phyloP scores from a whole-genome alignment of 768 basidiomycete genomes.

The Collybia mongolica region DNA sequence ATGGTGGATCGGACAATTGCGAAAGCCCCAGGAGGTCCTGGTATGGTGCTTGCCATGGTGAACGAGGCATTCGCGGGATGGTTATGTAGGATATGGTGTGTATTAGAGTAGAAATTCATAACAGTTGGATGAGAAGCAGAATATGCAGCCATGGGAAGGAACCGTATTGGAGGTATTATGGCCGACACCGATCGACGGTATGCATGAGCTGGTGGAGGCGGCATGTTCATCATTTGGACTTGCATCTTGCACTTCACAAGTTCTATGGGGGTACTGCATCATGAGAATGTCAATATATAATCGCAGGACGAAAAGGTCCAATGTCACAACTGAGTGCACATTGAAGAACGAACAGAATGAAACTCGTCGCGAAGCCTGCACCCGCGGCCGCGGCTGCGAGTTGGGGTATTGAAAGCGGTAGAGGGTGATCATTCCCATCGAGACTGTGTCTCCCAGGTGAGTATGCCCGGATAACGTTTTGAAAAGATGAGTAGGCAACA shows the following conservation, averaged over 20 bases:
- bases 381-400: slow-evolving; percentile 79
- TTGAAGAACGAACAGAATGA: slow-evolving; percentile 65
- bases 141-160: too few species aligned
- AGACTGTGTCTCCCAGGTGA: slow-evolving; percentile 13
- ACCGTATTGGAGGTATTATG: slow-evolving; percentile 51
- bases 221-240: slow-evolving; percentile 73
- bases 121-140: too few species aligned
- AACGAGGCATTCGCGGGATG: too few species aligned
- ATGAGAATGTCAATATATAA: slow-evolving; percentile 3
- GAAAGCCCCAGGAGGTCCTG: too few species aligned
- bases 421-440: background rate
- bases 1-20: too few species aligned
- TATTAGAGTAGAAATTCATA: too few species aligned
- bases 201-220: slow-evolving; percentile 14
- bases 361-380: slow-evolving; percentile 86
- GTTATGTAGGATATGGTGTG: too few species aligned
- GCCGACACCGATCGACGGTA: slow-evolving; percentile 78
- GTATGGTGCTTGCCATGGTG: too few species aligned
- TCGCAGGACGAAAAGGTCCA: background rate
- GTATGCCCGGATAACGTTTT: slow-evolving; percentile 50
- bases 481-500: slow-evolving; percentile 77
- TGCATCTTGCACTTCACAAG: slow-evolving; percentile 98
- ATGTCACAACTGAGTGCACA: too few species aligned
- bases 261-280: slow-evolving; percentile 82
- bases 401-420: slow-evolving; percentile 58